Evolutionary conservation across 495 filamentous ascomycete species (phyloP), one percentile per base, ranked within the genome.

Genomic region (Aspergillus sparsus): DNA sequence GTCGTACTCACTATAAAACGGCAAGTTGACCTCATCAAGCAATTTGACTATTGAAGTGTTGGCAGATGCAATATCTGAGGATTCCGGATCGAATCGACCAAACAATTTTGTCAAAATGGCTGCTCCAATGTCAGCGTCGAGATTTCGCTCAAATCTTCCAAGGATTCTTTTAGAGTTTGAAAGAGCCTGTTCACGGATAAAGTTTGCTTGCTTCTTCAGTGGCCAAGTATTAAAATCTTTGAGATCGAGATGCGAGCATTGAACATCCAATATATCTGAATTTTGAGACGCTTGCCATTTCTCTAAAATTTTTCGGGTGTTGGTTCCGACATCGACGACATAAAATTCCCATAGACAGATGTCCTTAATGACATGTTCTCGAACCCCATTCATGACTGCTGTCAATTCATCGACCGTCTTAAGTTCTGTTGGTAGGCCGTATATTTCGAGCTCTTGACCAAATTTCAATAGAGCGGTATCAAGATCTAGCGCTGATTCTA

Each of bases 271-370:
- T 70, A 69, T 78, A 65, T 59, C 78, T 73, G 57, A 66, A 67
- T 13, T 80, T 63, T 34, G 34, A 10, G 57, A 67, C 16, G 50
- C 44, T 51, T 53, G 77, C 91, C 93, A 99, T 5, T 84, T 79
- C 56, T 88, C 79, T 6, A 94, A 66, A 36, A 87, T 83, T 3
- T 82, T 82, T 53, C 88, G 82, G 15, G 85, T 79, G 67, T 92
- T 82, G n/a, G 82, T 73, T 42, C 92, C 84, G 2, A 94, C 87
- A 68, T 98, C 83, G 49, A 96, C 71, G 9, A 88, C 87, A 67
- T 96, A 98, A 74, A 87, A 99, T 68, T 99, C 89, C 95, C 95
- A 99, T 6, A 99, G 81, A 37, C 83, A 84, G 60, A 93, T 80
- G 15, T 81, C 79, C 35, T 84, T 83, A 62, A 99, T 84, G 37